A percentile compares a stretch with the other conserved stretches of the same genome.
Conservation (phyloP, 164 flowering plant genomes). For the Paratinospora sagittata region DNA sequence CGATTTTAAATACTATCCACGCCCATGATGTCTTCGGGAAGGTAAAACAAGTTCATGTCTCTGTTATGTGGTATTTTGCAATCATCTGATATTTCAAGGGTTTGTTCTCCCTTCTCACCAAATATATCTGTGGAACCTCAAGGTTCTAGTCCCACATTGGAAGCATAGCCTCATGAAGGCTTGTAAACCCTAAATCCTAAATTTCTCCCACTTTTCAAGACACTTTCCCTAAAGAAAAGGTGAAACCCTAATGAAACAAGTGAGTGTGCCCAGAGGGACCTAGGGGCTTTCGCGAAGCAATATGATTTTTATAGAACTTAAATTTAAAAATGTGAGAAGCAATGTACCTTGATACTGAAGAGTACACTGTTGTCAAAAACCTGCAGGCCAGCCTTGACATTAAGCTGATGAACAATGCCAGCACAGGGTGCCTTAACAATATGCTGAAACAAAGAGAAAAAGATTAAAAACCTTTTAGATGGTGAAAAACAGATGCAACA, state of each 20-base stretch:
- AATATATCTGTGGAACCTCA: too few species aligned
- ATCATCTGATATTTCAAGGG: too few species aligned
- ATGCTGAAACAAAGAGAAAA: slow-evolving; percentile 43
- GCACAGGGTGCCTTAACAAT: slow-evolving; percentile 77
- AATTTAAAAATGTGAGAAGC: not conserved
- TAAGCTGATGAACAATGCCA: slow-evolving; percentile 63
- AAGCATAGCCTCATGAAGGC: too few species aligned
- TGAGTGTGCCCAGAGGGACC: too few species aligned
- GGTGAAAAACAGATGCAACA: slow-evolving; percentile 5
- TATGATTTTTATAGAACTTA: not conserved
- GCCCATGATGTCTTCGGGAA: not conserved
- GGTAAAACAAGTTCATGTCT: not conserved
- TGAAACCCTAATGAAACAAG: too few species aligned
- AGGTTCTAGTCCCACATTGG: too few species aligned
- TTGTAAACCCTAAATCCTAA: too few species aligned
- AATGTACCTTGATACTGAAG: slow-evolving; percentile 60
- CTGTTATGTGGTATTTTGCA: too few species aligned
- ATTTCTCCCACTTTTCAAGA: too few species aligned
- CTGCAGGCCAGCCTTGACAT: slow-evolving; percentile 67
- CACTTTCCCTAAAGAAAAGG: too few species aligned
- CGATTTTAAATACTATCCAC: not conserved
- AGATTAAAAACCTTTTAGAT: not conserved
- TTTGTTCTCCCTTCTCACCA: too few species aligned
- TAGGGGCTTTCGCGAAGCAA: too few species aligned
- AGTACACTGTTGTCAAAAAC: slow-evolving; percentile 67